phyloP scores from a whole-genome alignment of 2,329 filamentous ascomycete genomes.

The Phoma sp. region DNA sequence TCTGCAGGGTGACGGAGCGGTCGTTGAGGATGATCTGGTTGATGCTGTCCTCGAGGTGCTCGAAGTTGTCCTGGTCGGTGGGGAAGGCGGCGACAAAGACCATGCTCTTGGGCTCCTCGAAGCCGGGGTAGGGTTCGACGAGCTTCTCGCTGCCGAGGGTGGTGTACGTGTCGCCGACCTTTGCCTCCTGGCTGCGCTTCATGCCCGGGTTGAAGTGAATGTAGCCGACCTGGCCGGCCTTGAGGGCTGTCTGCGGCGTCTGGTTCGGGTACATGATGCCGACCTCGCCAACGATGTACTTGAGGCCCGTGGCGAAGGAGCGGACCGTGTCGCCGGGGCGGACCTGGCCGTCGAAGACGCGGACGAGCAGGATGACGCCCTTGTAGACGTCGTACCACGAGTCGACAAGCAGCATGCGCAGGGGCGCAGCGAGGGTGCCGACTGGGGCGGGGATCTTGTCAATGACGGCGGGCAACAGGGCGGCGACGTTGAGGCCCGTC shows the following conservation, averaged over 20 bases:
- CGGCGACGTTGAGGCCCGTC: slow-evolving; percentile 84
- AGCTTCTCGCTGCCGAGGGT: slow-evolving; percentile 75
- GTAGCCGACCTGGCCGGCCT: slow-evolving; percentile 94
- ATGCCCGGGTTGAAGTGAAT: slow-evolving; percentile 98
- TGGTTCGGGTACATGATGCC: slow-evolving; percentile 94
- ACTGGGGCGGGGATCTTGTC: slow-evolving; percentile 81
- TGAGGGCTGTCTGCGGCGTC: slow-evolving; percentile 77
- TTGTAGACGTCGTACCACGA: slow-evolving; percentile 98
- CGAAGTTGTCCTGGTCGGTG: slow-evolving; percentile 86
- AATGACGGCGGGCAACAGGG: slow-evolving; percentile 84
- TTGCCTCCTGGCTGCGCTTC: slow-evolving; percentile 95
- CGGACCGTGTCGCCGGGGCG: slow-evolving; percentile 83
- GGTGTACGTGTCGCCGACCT: slow-evolving; percentile 95
- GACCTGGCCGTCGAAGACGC: slow-evolving; percentile 87
- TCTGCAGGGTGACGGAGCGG: slow-evolving; percentile 89
- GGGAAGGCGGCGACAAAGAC: slow-evolving; percentile 98
- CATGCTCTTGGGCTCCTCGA: slow-evolving; percentile 98
- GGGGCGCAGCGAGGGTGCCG: slow-evolving; percentile 73
- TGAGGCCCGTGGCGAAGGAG: slow-evolving; percentile 85
- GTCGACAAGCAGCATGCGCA: slow-evolving; percentile 89
- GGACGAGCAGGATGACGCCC: slow-evolving; percentile 88
- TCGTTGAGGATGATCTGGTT: slow-evolving; percentile 93
- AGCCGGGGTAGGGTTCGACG: slow-evolving; percentile 85
- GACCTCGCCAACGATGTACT: slow-evolving; percentile 94
- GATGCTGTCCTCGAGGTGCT: slow-evolving; percentile 90